Evolutionary conservation across 1,139 yeast genomes (phyloP), one percentile per base, ranked within the genome.

Genomic region (Lodderomyces elongisporus): DNA sequence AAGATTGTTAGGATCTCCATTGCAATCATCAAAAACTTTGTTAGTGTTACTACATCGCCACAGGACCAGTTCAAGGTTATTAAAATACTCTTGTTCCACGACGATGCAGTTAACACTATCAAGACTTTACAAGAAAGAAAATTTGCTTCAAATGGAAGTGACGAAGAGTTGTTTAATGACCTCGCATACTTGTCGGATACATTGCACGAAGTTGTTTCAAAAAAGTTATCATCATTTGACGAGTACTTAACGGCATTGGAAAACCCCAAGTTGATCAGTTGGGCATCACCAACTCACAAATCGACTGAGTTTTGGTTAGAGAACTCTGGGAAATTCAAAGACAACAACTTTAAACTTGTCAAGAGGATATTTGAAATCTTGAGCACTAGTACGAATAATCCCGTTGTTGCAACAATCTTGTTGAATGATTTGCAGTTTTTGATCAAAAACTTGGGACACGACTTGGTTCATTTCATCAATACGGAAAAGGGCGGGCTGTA

Each of bases 221-320:
- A 59, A 33, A 79, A 77, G 44, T 74, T 91, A 65, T 81, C 97
- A 4, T 87, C 96, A 2, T 85, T 91, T 54, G 98, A 91, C 51
- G 97, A 89, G 58, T 91, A 89, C 58, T 68, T 77, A 48, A 79
- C 88, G 32, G 98, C 91, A 61, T 69, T 91, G 40, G 83, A 79
- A 41, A 79, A 91, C 38, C 74, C 74, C n/a, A 78, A 81, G 49
- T 71, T 77, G 42, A 73, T 91, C 51, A 74, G 77, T 42, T 91
- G 96, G 94, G 77, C 95, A 2, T 62, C 70, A 6, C 98, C 98
- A 36, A 88, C 95, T 16, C 98, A 91, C 60, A 77, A 79, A 47
- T 83, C 87, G 30, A 78, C 76, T 35, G 87, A 85, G 36, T 91
- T 91, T 56, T 91, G 98, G 96, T 70, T 79, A 42, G 93, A 87